Conservation (phyloP, 495 filamentous ascomycete species). For the Tuber calosporum region DNA sequence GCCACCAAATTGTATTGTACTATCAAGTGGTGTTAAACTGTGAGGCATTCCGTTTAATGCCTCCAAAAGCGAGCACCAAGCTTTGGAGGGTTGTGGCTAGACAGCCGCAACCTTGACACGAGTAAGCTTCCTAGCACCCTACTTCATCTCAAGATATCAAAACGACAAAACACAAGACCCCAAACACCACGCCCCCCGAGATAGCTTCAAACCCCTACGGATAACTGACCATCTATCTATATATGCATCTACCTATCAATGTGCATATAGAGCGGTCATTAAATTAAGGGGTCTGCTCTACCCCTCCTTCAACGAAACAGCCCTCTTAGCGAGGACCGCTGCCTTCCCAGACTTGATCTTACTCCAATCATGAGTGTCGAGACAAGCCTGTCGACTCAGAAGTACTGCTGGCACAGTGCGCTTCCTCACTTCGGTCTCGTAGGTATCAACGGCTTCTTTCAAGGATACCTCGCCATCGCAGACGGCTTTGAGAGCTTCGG, state of each 20-base stretch:
- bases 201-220: neutral
- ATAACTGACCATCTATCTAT: neutral
- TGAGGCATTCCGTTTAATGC: no score
- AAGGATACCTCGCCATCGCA: conserved; percentile 21
- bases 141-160: no score
- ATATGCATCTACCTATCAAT: neutral
- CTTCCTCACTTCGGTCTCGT: conserved; percentile 50
- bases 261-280: neutral
- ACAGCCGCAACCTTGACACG: no score
- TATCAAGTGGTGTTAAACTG: no score
- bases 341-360: conserved; percentile 23
- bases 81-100: no score
- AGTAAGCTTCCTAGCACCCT: no score
- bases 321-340: conserved; percentile 18
- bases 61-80: no score
- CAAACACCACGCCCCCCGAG: neutral
- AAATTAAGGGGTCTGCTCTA: neutral
- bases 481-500: conserved; percentile 34
- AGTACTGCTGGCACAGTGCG: conserved; percentile 51
- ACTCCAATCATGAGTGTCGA: conserved; percentile 57
- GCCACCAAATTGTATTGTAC: no score
- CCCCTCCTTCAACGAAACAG: conserved; percentile 6
- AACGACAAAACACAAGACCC: neutral
- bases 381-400: conserved; percentile 54
- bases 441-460: conserved; percentile 45